phyloP scores from a whole-genome alignment of 192 early-diverging fungal species.

The Kappamyces sp. region DNA sequence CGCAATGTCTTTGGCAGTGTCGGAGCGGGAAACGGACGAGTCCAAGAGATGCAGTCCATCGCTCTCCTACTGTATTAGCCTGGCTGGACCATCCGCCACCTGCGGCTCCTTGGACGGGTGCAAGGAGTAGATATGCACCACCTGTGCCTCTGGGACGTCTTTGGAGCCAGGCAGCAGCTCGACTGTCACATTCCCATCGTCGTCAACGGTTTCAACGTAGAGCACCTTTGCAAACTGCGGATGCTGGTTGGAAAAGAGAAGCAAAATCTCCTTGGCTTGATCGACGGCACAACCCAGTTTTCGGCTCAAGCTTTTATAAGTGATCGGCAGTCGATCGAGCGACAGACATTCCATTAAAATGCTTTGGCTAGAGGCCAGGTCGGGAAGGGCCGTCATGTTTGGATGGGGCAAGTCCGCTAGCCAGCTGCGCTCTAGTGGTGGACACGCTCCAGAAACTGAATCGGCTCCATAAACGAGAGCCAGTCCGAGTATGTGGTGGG shows the following conservation, averaged over 20 bases:
- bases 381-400: too few relatives aligned
- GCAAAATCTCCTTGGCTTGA: slow-evolving; percentile 5
- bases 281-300: neutral
- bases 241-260: neutral
- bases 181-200: neutral
- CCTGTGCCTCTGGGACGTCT: too few relatives aligned
- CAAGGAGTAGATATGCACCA: neutral
- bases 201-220: neutral
- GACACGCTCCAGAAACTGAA: too few relatives aligned
- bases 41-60: slow-evolving; percentile 1
- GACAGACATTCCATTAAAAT: neutral
- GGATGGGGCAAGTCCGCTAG: too few relatives aligned
- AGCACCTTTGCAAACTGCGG: neutral
- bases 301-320: slow-evolving; percentile 1
- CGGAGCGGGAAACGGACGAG: too few relatives aligned
- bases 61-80: neutral
- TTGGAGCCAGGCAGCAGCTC: too few relatives aligned
- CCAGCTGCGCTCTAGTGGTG: too few relatives aligned
- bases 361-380: too few relatives aligned
- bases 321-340: neutral
- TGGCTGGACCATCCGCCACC: neutral
- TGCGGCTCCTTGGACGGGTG: neutral
- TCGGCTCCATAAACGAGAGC: slow-evolving; percentile 74
- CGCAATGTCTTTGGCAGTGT: too few relatives aligned
- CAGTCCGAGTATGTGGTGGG: slow-evolving; percentile 92